These are phyloP conservation scores for Hypoxylon rickii DNA, from an alignment of 495 filamentous ascomycete species.

Conservation along the genomic window DNA sequence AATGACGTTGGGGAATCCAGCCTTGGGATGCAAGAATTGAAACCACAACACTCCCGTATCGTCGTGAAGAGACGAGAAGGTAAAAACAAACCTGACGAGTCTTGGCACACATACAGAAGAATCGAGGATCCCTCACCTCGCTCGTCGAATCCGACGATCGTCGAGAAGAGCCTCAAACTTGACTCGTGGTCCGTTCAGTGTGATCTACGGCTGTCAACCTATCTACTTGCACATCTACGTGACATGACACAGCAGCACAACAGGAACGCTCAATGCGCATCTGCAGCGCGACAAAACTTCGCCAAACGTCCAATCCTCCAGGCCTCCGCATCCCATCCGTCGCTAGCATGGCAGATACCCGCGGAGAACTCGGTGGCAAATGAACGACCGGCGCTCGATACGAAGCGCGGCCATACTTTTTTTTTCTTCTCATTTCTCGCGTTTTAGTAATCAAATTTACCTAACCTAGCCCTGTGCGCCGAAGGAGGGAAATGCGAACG, in stretches of 20 bases:
- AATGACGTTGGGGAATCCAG: constrained; percentile 9
- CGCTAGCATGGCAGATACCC: too few relatives aligned
- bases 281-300: too few relatives aligned
- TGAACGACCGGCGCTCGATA: constrained; percentile 17
- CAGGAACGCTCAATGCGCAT: too few relatives aligned
- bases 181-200: not conserved
- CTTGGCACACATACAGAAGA: constrained; percentile 15
- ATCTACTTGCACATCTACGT: too few relatives aligned
- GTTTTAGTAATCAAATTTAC: constrained; percentile 15
- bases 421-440: constrained; percentile 11
- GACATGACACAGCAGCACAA: not conserved
- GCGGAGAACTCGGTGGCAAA: too few relatives aligned
- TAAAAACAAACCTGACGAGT: too few relatives aligned
- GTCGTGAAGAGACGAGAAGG: not conserved
- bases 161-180: constrained; percentile 28
- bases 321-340: too few relatives aligned
- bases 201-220: not conserved
- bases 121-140: constrained; percentile 9
- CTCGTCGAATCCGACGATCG: constrained; percentile 10
- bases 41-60: too few relatives aligned
- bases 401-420: too few relatives aligned
- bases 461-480: too few relatives aligned
- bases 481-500: not conserved
- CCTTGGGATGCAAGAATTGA: too few relatives aligned
- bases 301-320: too few relatives aligned